Conservation (phyloP, 2,329 filamentous ascomycete species). For the Colletotrichum somersetense region DNA sequence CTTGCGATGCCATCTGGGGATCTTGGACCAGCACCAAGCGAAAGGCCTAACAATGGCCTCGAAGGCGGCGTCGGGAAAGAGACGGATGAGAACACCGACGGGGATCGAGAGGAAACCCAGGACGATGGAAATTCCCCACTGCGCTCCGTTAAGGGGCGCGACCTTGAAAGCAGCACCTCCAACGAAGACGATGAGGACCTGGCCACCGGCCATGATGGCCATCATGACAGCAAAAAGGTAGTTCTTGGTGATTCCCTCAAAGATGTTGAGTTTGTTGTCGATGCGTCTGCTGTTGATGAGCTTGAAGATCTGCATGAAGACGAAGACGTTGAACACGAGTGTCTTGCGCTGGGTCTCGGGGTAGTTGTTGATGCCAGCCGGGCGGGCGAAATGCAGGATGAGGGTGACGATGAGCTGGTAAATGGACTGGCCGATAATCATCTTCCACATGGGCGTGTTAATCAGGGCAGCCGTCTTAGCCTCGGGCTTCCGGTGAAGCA, state of each 20-base stretch:
- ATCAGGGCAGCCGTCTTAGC: slow-evolving; percentile 80
- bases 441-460: slow-evolving; percentile 86
- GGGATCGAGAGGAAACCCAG: slow-evolving; percentile 76
- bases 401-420: slow-evolving; percentile 80
- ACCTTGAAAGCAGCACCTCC: slow-evolving; percentile 73
- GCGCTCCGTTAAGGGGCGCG: slow-evolving; percentile 65
- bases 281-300: slow-evolving; percentile 80
- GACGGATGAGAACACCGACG: slow-evolving; percentile 73
- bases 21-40: slow-evolving; percentile 38
- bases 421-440: slow-evolving; percentile 85
- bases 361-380: slow-evolving; percentile 64
- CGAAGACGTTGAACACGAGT: slow-evolving; percentile 85
- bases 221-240: slow-evolving; percentile 79
- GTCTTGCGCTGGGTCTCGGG: slow-evolving; percentile 63
- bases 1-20: slow-evolving; percentile 41
- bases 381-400: slow-evolving; percentile 75
- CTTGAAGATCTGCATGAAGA: slow-evolving; percentile 90
- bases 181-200: slow-evolving; percentile 79
- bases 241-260: slow-evolving; percentile 76
- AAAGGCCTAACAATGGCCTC: slow-evolving; percentile 43
- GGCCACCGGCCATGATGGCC: slow-evolving; percentile 77
- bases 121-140: slow-evolving; percentile 78
- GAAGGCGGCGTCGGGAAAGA: slow-evolving; percentile 48
- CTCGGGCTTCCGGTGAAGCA: slow-evolving; percentile 80
- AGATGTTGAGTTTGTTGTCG: slow-evolving; percentile 82